Base-by-base conservation (phyloP, 2,329 filamentous ascomycete species). In the Pseudocercospora crystallina region DNA sequence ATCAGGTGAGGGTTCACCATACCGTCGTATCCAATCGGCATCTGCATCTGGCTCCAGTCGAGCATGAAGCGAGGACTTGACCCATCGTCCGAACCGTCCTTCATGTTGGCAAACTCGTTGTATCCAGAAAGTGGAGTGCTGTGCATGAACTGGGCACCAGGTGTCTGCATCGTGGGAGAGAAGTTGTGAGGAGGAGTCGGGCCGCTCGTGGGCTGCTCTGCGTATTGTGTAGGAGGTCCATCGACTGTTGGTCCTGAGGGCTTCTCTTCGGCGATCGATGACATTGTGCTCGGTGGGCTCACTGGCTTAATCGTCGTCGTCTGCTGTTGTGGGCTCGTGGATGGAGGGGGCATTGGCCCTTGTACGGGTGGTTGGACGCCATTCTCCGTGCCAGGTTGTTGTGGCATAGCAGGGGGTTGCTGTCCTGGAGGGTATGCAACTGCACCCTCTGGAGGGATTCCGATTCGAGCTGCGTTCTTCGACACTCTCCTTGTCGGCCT, bases 41-140 rank as follows among this genome's bases (percentile, higher is more conserved):
- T 72, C 14, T 71, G 65, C 65, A 77, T 72, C 45, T 73, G 69
- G 37, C 66, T 67, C 75, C 76, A 78, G 56, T 78, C 75, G 60
- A 78, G 69, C 66, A 76, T 69, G 62, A 76, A 78, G 13, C 66
- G 69, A 3, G 75, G 75, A 59, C 73, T 77, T 8, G 71, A 65
- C 12, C 65, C 68, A 11, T 65, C 65, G 8, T 77, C 73, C 2
- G 73, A 70, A 17, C 68, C 65, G 30, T 75, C 72, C 12, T 67
- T 69, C 26, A 41, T 67, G 57, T 30, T 69, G 63, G 50, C 38
- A 29, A 77, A 75, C 30, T 77, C 73, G 14, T 75, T 71, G 51
- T 73, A 77, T 11, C 72, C 72, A 14, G 74, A 73, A 59, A 76
- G 69, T 10, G 73, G 72, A 14, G 74, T 75, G 9, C 70, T 68